Evolutionary conservation across 306 rosid genomes (phyloP).

Genomic region (Gillenia trifoliata): DNA sequence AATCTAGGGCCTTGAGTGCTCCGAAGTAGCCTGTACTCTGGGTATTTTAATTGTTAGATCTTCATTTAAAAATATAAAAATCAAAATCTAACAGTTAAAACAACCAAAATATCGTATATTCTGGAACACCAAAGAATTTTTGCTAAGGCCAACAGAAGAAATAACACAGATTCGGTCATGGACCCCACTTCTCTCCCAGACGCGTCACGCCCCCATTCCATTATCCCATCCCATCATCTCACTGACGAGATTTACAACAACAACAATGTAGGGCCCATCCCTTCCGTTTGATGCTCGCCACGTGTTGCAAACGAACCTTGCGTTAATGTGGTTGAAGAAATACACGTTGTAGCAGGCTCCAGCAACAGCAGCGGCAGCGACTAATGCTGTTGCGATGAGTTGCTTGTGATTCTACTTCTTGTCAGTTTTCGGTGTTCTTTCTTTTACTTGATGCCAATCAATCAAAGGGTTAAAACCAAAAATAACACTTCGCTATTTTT

Average conservation of each 20-base stretch:
- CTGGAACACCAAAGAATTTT: too few species aligned
- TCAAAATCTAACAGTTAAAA: too few species aligned
- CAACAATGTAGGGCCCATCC: not conserved
- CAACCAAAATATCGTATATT: too few species aligned
- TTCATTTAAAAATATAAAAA: too few species aligned
- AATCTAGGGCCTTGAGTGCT: too few species aligned
- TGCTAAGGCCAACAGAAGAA: too few species aligned
- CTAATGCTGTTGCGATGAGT: not conserved
- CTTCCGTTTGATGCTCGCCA: not conserved
- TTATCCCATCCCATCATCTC: conserved; percentile 9
- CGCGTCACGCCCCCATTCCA: not conserved
- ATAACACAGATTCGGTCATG: too few species aligned
- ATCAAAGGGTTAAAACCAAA: not conserved
- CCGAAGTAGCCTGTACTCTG: too few species aligned
- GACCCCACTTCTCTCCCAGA: not conserved
- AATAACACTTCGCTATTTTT: not conserved
- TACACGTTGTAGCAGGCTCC: not conserved
- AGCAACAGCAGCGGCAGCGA: not conserved
- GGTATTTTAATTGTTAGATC: too few species aligned
- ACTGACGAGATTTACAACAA: not conserved
- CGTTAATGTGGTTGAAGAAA: not conserved
- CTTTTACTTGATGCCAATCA: not conserved
- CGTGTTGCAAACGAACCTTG: not conserved
- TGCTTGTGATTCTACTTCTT: not conserved
- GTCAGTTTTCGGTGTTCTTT: not conserved